Base-by-base conservation (phyloP, 768 basidiomycete genomes). In the Xerocomellus amylosporus region DNA sequence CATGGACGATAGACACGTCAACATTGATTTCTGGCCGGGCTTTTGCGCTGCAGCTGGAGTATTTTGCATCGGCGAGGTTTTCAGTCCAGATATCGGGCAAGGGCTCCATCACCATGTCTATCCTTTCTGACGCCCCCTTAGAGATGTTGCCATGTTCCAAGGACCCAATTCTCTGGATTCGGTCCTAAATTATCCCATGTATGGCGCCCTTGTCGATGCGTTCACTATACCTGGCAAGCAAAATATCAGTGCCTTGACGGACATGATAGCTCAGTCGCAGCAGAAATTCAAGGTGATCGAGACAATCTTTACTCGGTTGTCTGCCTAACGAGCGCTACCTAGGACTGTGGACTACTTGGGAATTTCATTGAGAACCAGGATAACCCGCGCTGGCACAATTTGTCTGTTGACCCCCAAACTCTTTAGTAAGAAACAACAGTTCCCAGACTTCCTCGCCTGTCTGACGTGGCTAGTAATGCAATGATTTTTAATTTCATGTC, bases 31-130 rank as follows among this genome's bases (percentile, higher is more conserved):
- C 68, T 93, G 90, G 90, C 84, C 87, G 2, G 64, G 64, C 7
- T 93, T 94, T 64, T 85, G 84, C 61, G 73, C 69, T 42, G 82
- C 81, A n/a, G 88, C 90, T 0, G 89, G 86, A 13, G 87, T 93
- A 10, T 93, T 88, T 73, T 93, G 88, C 63, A 86, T 93, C 50
- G 93, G 93, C 38, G 91, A 93, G 72, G 87, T 94, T 44, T 78
- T 82, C 54, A 79, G 78, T 42, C 66, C 74, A 48, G 74, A 84
- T 47, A 69, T 83, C 44, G 70, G 75, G 85, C 86, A 64, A 36
- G 55, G 66, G 34, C 20, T 19, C 19, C 34, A 26, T 41, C 26
- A 31, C 63, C 13, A 5, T 22, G 20, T 22, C 46, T 22, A 31
- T 26, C 34, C 37, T 46, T 43, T 55, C 58, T 56, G 71, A 74